Evolutionary conservation across 2,329 filamentous ascomycete species (phyloP).

Genomic region (Eutypella sp.): DNA sequence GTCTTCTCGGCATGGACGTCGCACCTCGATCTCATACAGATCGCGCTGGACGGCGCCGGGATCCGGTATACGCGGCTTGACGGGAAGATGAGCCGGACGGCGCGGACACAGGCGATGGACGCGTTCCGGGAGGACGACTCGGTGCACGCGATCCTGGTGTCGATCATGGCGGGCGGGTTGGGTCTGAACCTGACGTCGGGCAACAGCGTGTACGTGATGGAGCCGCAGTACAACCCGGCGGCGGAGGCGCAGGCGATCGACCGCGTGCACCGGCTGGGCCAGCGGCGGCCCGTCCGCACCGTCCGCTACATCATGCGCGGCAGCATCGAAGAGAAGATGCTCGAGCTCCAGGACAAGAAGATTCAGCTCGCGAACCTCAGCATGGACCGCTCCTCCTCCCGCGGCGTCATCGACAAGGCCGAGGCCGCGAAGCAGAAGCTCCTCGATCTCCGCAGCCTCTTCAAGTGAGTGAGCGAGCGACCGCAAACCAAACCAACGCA

Average conservation of each 20-base stretch:
- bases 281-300: slow-evolving; percentile 83
- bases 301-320: slow-evolving; percentile 83
- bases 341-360: slow-evolving; percentile 87
- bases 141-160: slow-evolving; percentile 81
- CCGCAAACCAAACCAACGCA: too few relatives aligned
- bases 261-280: slow-evolving; percentile 84
- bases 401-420: slow-evolving; percentile 41
- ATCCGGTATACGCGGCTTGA: slow-evolving; percentile 80
- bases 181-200: slow-evolving; percentile 86
- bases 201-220: slow-evolving; percentile 92
- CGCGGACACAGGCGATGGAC: slow-evolving; percentile 71
- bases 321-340: slow-evolving; percentile 93
- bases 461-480: slow-evolving; percentile 39
- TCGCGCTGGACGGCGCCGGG: slow-evolving; percentile 63
- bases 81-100: slow-evolving; percentile 74
- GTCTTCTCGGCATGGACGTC: slow-evolving; percentile 96
- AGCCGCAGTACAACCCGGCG: slow-evolving; percentile 95
- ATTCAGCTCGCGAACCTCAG: slow-evolving; percentile 83
- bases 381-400: slow-evolving; percentile 63
- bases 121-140: slow-evolving; percentile 67
- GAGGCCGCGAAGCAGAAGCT: slow-evolving; percentile 62
- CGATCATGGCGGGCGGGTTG: slow-evolving; percentile 85
- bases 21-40: slow-evolving; percentile 86
- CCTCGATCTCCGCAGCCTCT: slow-evolving; percentile 54
- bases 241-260: slow-evolving; percentile 93